phyloP scores from a whole-genome alignment of 1,139 yeast genomes.

The Pichia cactophila region DNA sequence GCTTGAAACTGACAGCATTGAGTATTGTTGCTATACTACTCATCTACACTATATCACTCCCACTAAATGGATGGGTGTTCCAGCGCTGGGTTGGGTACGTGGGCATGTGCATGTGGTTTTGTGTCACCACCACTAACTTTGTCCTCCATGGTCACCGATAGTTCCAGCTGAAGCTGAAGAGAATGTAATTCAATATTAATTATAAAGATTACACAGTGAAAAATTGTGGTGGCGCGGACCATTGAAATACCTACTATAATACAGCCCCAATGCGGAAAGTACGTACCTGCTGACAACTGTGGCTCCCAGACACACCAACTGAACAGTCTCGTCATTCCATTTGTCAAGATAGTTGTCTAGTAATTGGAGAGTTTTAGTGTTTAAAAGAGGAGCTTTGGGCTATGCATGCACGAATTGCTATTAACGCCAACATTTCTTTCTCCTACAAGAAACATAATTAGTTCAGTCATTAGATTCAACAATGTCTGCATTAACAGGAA shows the following conservation, averaged over 20 bases:
- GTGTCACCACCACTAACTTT: slow-evolving; percentile 17
- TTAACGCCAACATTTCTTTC: too few species aligned
- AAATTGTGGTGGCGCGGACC: neutral
- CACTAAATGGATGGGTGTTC: slow-evolving; percentile 37
- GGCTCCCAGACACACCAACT: too few species aligned
- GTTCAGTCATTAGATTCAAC: neutral
- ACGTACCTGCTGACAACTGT: too few species aligned
- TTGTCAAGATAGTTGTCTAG: too few species aligned
- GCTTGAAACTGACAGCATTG: slow-evolving; percentile 29
- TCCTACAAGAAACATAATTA: too few species aligned
- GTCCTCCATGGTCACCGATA: slow-evolving; percentile 3
- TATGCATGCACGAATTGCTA: too few species aligned
- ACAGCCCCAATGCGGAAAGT: too few species aligned
- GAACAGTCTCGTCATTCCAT: too few species aligned
- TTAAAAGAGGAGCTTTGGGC: too few species aligned
- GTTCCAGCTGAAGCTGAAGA: neutral
- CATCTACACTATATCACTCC: slow-evolving; percentile 27
- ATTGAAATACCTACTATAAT: too few species aligned
- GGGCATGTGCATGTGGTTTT: slow-evolving; percentile 30
- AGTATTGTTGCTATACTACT: slow-evolving; percentile 29
- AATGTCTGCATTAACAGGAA: neutral
- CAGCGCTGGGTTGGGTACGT: slow-evolving; percentile 31
- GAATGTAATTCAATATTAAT: too few species aligned
- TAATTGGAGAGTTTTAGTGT: too few species aligned
- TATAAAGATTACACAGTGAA: neutral